Evolutionary conservation across 176 grass and related monocot genomes (phyloP).

Genomic region (Hordeum marinum): DNA sequence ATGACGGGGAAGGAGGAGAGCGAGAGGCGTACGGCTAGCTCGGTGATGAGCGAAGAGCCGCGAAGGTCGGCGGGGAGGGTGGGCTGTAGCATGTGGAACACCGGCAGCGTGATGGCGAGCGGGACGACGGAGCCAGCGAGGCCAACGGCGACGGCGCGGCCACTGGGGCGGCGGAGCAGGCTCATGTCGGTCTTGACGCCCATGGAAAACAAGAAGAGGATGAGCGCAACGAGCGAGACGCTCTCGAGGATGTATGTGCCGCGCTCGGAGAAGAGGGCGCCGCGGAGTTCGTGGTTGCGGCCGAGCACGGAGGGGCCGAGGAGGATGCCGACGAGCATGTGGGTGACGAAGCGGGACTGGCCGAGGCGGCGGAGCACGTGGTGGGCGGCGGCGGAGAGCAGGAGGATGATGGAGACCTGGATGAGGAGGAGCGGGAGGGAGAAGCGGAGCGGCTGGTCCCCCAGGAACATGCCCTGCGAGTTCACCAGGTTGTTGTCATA

Average conservation of each 20-base stretch:
- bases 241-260: conserved; percentile 55
- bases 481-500: conserved; percentile 75
- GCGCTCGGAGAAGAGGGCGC: conserved; percentile 47
- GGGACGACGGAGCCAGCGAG: conserved; percentile 48
- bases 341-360: conserved; percentile 51
- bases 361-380: conserved; percentile 42
- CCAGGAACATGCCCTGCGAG: conserved; percentile 78
- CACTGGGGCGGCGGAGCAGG: conserved; percentile 43
- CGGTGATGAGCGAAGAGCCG: conserved; percentile 30
- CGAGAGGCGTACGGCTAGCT: conserved; percentile 48
- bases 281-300: conserved; percentile 26
- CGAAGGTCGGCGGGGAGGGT: conserved; percentile 41
- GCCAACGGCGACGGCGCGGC: conserved; percentile 49
- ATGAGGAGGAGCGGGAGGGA: conserved; percentile 53
- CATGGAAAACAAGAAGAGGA: conserved; percentile 73
- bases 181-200: conserved; percentile 68
- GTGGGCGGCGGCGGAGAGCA: conserved; percentile 38
- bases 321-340: conserved; percentile 66
- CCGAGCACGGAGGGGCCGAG: conserved; percentile 54
- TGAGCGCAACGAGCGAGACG: conserved; percentile 53
- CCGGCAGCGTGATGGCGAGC: conserved; percentile 25
- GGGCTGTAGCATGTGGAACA: conserved; percentile 25
- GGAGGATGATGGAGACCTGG: conserved; percentile 67
- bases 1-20: conserved; percentile 72
- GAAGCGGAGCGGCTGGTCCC: conserved; percentile 59